Conservation (phyloP, 2,329 filamentous ascomycete species). For the Xylaria sp. region DNA sequence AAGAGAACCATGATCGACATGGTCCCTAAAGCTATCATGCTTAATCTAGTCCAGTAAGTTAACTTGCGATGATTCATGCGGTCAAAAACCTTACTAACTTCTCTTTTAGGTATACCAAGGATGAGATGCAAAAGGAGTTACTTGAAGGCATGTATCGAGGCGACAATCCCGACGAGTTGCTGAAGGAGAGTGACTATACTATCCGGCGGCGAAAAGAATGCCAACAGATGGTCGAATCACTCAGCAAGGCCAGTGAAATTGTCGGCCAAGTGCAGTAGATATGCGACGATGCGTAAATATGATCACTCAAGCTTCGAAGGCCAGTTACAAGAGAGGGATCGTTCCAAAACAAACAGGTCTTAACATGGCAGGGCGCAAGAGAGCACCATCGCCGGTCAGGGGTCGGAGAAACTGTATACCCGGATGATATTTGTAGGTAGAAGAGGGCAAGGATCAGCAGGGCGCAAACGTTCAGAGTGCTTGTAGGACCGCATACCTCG, state of each 20-base stretch:
- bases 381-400: constrained; percentile 16
- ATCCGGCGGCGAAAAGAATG: constrained; percentile 95
- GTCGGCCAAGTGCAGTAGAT: constrained; percentile 79
- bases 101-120: constrained; percentile 81
- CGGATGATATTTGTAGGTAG: constrained; percentile 25
- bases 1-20: constrained; percentile 99
- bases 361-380: neutral
- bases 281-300: constrained; percentile 16
- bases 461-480: constrained; percentile 14
- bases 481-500: constrained; percentile 17
- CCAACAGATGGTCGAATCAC: constrained; percentile 97
- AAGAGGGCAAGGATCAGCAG: constrained; percentile 18
- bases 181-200: constrained; percentile 99
- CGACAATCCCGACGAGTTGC: constrained; percentile 88
- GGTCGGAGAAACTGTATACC: constrained; percentile 18
- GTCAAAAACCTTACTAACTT: constrained; percentile 37
- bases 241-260: constrained; percentile 92
- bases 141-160: constrained; percentile 97
- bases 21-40: constrained; percentile 99
- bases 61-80: neutral
- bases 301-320: constrained; percentile 6
- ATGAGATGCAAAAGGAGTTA: constrained; percentile 97
- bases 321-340: constrained; percentile 2
- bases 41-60: constrained; percentile 91
- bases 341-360: neutral